These are phyloP conservation scores for Quercus tomentella DNA, from an alignment of 331 rosid genomes.

Conservation along the genomic window DNA sequence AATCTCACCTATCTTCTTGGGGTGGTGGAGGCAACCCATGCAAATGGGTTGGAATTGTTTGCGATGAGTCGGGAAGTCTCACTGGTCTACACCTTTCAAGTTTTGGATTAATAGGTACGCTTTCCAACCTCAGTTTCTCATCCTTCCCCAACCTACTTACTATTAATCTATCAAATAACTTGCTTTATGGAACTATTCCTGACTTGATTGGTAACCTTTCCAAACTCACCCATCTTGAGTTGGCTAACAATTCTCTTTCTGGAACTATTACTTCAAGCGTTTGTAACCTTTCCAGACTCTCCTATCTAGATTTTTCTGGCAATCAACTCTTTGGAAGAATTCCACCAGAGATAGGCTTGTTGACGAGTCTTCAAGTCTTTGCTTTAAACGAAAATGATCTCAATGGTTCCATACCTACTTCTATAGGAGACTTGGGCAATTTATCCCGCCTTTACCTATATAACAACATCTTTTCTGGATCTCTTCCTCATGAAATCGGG, in stretches of 20 bases:
- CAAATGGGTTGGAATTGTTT: conserved; percentile 15
- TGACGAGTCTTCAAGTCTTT: not conserved
- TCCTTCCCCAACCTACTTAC: conserved; percentile 16
- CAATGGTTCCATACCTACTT: too few relatives aligned
- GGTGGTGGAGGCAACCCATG: conserved; percentile 14
- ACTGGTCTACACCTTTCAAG: conserved; percentile 5
- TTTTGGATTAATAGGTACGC: conserved; percentile 27
- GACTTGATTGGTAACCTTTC: conserved; percentile 20
- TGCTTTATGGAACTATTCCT: conserved; percentile 18
- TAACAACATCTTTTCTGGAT: too few relatives aligned
- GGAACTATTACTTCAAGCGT: conserved; percentile 14
- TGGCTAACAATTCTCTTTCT: not conserved
- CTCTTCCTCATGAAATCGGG: too few relatives aligned
- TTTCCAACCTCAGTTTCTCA: conserved; percentile 17
- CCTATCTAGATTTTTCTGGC: not conserved
- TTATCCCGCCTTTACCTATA: too few relatives aligned
- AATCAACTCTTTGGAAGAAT: not conserved
- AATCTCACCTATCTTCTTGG: conserved; percentile 29
- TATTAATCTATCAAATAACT: conserved; percentile 7
- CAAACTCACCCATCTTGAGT: not conserved
- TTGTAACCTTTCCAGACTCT: not conserved
- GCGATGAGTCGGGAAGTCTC: conserved; percentile 15
- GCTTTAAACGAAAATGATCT: too few relatives aligned
- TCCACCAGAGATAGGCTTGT: not conserved
- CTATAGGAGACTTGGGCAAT: too few relatives aligned